Base-by-base conservation (phyloP, 148 eudicot species). In the Rhododendron kiyosumense region DNA sequence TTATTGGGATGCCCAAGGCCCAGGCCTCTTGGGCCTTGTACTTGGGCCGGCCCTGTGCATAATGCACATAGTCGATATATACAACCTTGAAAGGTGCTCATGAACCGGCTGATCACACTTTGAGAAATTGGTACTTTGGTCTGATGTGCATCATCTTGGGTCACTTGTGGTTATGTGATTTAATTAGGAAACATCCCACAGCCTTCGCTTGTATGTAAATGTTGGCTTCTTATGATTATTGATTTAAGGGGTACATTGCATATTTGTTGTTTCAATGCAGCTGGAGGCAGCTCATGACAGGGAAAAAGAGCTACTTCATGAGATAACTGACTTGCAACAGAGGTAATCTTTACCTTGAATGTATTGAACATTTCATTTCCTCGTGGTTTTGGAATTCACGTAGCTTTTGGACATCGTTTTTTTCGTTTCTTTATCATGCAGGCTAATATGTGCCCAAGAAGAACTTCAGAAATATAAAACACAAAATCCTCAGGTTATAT, bases 231-330 rank as follows among this genome's bases (percentile, higher is more conserved):
- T 76, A 18, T 17, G 79, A 41, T 18, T 38, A 38, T 43, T 67
- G 74, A 26, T 67, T 26, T 71, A 28, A 30, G 78, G 41, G 34
- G 7, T 12, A 73, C 5, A 20, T 76, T 43, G 30, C 17, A 30
- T 76, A 17, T 2, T 76, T 76, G 79, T 76, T 79, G 52, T 32
- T 61, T 41, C 24, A 11, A 85, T 90, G 88, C 90, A 96, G 98
- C 73, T 93, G 26, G 98, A 92, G 84, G 88, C 87, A 41, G 91
- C 95, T 38, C 94, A 92, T 86, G 98, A 96, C 30, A 91, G 95
- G 78, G 98, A 96, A 84, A 94, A 92, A 88, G 94, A 91, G 54
- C 84, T 96, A 51, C 89, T 94, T 71, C 86, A 89, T 46, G 98
- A 96, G 81, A 89, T 94, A 54, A 84, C 94, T 57, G 93, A 94